phyloP scores from a whole-genome alignment of 179 eudicot genomes.

The Kewa caespitosa region DNA sequence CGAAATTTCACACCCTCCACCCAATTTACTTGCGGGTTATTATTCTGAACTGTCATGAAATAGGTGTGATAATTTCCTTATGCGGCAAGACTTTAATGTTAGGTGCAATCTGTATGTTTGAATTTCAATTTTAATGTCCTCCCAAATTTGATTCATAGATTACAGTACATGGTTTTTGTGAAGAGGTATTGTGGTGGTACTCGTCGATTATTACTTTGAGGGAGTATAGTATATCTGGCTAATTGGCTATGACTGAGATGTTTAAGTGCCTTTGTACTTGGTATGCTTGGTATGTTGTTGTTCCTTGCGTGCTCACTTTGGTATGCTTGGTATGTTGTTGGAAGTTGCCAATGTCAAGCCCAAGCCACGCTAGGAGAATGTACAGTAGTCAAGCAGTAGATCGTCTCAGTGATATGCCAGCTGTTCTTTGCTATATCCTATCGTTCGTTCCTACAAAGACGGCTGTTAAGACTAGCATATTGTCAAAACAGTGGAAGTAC shows the following conservation, averaged over 20 bases:
- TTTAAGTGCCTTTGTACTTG: neutral
- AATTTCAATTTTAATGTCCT: neutral
- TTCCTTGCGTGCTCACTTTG: neutral
- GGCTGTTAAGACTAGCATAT: slow-evolving; percentile 21
- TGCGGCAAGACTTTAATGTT: neutral
- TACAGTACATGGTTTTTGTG: neutral
- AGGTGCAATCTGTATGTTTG: neutral
- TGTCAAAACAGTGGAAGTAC: slow-evolving; percentile 24
- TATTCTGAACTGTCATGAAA: too few species aligned
- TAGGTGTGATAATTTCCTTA: too few species aligned
- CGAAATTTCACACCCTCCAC: too few species aligned
- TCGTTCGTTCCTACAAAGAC: slow-evolving; percentile 23
- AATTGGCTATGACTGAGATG: too few species aligned
- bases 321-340: neutral
- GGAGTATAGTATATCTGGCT: too few species aligned
- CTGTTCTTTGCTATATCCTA: slow-evolving; percentile 17
- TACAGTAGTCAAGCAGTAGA: slow-evolving; percentile 5
- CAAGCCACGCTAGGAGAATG: neutral
- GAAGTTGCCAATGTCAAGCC: neutral
- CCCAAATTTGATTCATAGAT: neutral
- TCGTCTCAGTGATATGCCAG: slow-evolving; percentile 23
- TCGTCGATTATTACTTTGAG: too few species aligned
- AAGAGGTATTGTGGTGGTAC: too few species aligned
- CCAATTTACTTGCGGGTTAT: too few species aligned
- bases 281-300: neutral